These are phyloP conservation scores for Plasmodium gaboni DNA, from an alignment of 169 alveolate genomes.

Conservation along the genomic window DNA sequence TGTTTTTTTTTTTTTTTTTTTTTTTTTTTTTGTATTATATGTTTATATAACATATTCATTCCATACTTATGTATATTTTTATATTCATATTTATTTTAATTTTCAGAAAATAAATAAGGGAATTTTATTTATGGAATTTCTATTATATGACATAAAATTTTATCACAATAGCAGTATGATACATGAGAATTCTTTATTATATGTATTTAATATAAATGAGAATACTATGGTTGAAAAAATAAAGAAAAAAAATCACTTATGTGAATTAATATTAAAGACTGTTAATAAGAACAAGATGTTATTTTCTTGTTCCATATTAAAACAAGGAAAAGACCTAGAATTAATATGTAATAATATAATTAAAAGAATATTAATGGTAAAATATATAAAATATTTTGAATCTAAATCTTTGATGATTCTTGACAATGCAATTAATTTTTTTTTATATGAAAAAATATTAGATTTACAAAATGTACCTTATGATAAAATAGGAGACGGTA, in stretches of 20 bases:
- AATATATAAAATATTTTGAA: slow-evolving; percentile 40
- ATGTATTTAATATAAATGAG: slow-evolving; percentile 33
- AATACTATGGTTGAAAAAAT: slow-evolving; percentile 4
- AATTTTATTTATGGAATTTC: slow-evolving; percentile 47
- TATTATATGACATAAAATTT: slow-evolving; percentile 28
- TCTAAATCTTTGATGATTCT: slow-evolving; percentile 4
- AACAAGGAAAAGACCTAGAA: slow-evolving; percentile 2
- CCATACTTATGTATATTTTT: neutral
- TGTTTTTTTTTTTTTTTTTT: no score
- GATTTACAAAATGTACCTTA: slow-evolving; percentile 54
- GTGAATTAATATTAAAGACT: slow-evolving; percentile 18
- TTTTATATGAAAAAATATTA: slow-evolving; percentile 35
- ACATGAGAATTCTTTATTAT: slow-evolving; percentile 22
- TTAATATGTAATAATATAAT: slow-evolving; percentile 20
- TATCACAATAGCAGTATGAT: slow-evolving; percentile 12
- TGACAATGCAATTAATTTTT: slow-evolving; percentile 49
- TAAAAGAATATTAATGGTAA: slow-evolving; percentile 31
- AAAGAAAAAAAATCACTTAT: slow-evolving; percentile 16
- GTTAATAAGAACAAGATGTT: neutral
- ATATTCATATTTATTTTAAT: neutral
- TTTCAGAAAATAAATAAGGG: slow-evolving; percentile 29
- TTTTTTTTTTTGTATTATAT: no score
- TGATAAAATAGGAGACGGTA: slow-evolving; percentile 47
- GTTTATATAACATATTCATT: neutral
- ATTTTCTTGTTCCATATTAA: slow-evolving; percentile 14